A percentile compares a stretch with the other conserved stretches of the same genome.
These are phyloP conservation scores for Liquidambar formosana DNA, from an alignment of 164 flowering plant genomes.

Conservation along the genomic window DNA sequence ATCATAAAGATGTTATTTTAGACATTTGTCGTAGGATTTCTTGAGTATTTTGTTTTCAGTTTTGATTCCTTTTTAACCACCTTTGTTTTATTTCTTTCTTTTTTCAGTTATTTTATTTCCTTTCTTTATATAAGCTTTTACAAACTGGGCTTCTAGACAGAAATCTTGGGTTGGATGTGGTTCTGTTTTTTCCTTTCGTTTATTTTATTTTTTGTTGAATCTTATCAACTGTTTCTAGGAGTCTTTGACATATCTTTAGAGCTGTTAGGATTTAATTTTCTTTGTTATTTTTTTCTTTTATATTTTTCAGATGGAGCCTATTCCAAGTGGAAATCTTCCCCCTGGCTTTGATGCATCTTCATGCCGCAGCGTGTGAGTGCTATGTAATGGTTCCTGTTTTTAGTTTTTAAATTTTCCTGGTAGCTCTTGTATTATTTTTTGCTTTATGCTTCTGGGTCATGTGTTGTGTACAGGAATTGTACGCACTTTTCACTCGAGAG, in stretches of 20 bases:
- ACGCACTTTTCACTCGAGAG: not conserved
- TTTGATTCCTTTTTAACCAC: too few relatives aligned
- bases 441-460: not conserved
- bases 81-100: too few relatives aligned
- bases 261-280: not conserved
- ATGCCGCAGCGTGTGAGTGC: conserved; percentile 3
- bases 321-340: not conserved
- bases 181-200: not conserved
- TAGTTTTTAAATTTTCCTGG: not conserved
- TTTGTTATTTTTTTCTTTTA: not conserved
- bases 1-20: too few relatives aligned
- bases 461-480: not conserved
- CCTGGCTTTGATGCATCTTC: not conserved
- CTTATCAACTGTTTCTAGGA: not conserved
- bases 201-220: not conserved
- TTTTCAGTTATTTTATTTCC: too few relatives aligned
- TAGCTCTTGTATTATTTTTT: not conserved
- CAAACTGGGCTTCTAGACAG: too few relatives aligned
- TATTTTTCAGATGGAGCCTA: conserved; percentile 1
- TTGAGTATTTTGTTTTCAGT: too few relatives aligned
- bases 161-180: too few relatives aligned
- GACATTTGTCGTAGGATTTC: too few relatives aligned
- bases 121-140: too few relatives aligned
- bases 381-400: not conserved
- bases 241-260: too few relatives aligned